These are phyloP conservation scores for Chrysochromulina tobinii DNA, from an alignment of 78 protist species.

Conservation along the genomic window DNA sequence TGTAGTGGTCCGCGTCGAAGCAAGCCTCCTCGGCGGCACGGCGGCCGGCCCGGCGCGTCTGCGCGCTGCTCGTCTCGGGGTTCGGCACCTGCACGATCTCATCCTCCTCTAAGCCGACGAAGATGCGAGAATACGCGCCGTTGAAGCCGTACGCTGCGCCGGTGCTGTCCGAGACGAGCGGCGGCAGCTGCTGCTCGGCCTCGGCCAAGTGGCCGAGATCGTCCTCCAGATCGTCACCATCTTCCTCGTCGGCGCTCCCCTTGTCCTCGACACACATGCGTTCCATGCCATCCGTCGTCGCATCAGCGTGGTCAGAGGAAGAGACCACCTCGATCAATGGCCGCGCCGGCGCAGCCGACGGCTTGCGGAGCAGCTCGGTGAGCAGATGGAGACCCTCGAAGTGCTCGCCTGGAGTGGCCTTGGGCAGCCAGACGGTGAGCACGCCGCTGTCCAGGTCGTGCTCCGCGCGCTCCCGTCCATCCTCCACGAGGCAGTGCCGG, in stretches of 20 bases:
- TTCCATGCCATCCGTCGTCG: neutral
- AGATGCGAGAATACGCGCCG: neutral
- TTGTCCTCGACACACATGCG: too few species aligned
- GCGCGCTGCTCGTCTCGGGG: neutral
- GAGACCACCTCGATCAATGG: neutral
- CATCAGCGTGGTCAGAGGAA: neutral
- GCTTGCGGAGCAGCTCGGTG: neutral
- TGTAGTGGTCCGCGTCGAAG: slow-evolving; percentile 14
- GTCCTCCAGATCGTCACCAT: neutral
- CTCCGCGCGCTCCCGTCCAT: neutral
- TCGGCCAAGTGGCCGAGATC: neutral
- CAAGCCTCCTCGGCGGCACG: neutral
- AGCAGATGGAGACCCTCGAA: neutral
- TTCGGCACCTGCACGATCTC: neutral
- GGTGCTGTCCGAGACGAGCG: neutral
- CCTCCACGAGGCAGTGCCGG: neutral
- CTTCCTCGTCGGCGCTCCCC: too few species aligned
- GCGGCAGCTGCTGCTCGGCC: neutral
- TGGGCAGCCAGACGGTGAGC: slow-evolving; percentile 12
- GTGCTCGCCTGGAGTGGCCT: neutral
- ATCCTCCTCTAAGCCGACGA: neutral
- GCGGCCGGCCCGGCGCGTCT: neutral
- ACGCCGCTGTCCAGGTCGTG: neutral
- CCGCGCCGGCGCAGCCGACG: neutral
- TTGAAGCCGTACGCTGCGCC: slow-evolving; percentile 12